Conservation (phyloP, 495 filamentous ascomycete species). For the Penicillium angulare region DNA sequence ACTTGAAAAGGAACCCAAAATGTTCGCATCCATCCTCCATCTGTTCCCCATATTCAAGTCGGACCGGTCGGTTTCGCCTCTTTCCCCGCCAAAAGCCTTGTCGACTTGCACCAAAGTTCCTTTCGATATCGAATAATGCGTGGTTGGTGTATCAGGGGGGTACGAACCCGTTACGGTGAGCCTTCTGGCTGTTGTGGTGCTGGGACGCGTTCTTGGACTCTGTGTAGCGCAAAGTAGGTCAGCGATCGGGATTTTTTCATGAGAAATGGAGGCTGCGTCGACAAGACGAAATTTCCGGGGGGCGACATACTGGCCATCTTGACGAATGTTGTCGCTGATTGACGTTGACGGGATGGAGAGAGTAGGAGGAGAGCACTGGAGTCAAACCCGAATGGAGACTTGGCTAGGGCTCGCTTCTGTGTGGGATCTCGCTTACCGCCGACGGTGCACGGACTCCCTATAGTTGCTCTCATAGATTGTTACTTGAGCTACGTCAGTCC, state of each 20-base stretch:
- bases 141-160: slow-evolving; percentile 8
- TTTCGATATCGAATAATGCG: neutral
- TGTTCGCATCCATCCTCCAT: neutral
- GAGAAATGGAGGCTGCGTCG: neutral
- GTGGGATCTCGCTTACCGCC: slow-evolving; percentile 50
- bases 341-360: slow-evolving; percentile 32
- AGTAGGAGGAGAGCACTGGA: slow-evolving; percentile 22
- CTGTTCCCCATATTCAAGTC: slow-evolving; percentile 3
- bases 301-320: slow-evolving; percentile 53
- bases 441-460: slow-evolving; percentile 26
- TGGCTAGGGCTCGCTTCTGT: slow-evolving; percentile 46
- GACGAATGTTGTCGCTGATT: slow-evolving; percentile 46
- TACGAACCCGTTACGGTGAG: slow-evolving; percentile 93
- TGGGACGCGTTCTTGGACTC: slow-evolving; percentile 99
- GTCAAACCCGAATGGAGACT: slow-evolving; percentile 27
- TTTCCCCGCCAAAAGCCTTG: neutral
- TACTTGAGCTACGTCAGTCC: neutral
- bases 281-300: slow-evolving; percentile 1
- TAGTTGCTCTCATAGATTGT: neutral
- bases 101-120: neutral
- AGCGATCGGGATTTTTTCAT: slow-evolving; percentile 19
- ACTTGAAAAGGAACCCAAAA: slow-evolving; percentile 2
- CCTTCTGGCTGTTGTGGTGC: slow-evolving; percentile 96
- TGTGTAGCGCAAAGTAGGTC: slow-evolving; percentile 40
- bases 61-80: neutral